A percentile compares a stretch with the other conserved stretches of the same genome.
Evolutionary conservation across 768 basidiomycete species (phyloP).

Genomic region (Boletus speciosus): DNA sequence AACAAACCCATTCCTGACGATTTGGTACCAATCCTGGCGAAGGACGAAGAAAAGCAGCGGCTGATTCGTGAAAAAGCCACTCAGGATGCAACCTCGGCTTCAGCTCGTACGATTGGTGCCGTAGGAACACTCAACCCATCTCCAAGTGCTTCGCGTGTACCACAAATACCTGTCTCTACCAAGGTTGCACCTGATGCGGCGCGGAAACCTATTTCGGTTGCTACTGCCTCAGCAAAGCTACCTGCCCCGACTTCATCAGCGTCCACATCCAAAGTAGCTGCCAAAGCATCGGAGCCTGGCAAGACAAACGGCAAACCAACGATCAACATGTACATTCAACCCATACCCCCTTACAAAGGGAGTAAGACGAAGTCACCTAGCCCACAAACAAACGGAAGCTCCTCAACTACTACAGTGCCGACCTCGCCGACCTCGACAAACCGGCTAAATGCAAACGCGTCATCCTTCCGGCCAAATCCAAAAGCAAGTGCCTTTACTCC

Average conservation of each 20-base stretch:
- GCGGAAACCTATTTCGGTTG: conserved; percentile 28
- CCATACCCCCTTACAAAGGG: conserved; percentile 90
- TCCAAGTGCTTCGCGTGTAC: conserved; percentile 46
- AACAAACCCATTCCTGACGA: conserved; percentile 96
- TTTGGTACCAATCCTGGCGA: conserved; percentile 86
- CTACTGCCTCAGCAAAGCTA: conserved; percentile 24
- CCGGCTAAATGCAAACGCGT: conserved; percentile 84
- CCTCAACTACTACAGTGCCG: conserved; percentile 35
- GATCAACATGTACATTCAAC: conserved; percentile 76
- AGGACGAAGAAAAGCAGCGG: conserved; percentile 88
- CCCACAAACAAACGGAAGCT: conserved; percentile 30
- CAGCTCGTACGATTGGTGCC: conserved; percentile 68
- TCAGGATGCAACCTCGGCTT: conserved; percentile 59
- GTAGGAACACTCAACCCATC: conserved; percentile 38
- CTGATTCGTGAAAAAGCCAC: conserved; percentile 75
- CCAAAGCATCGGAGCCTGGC: conserved; percentile 30
- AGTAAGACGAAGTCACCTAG: conserved; percentile 38
- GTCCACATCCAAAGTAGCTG: conserved; percentile 29
- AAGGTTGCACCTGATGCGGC: conserved; percentile 30
- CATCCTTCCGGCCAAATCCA: conserved; percentile 86
- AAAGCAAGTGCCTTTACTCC: conserved; percentile 76
- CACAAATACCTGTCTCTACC: conserved; percentile 28
- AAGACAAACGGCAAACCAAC: conserved; percentile 43
- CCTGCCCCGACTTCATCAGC: conserved; percentile 28
- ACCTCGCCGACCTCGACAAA: conserved; percentile 55